phyloP scores from a whole-genome alignment of 352 stramenopile genomes.

The Globisporangium spiculum region DNA sequence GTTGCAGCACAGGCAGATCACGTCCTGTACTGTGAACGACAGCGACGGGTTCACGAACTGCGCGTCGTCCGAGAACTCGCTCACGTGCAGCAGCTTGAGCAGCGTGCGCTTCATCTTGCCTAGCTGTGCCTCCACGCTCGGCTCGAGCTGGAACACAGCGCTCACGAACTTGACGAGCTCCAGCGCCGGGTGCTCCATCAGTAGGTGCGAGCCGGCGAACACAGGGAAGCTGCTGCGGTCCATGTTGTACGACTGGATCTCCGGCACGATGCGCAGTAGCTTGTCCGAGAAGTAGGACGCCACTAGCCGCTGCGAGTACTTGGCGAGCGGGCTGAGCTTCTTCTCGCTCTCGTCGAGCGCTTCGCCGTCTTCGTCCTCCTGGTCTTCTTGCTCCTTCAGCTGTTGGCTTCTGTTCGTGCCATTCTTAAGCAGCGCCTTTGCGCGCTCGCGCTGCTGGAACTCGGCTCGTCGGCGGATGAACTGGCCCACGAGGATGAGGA shows the following conservation, averaged over 20 bases:
- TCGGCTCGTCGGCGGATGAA: conserved; percentile 81
- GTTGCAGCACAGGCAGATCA: conserved; percentile 97
- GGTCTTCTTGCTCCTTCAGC: conserved; percentile 8
- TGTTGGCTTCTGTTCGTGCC: conserved; percentile 5
- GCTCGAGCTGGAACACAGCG: conserved; percentile 92
- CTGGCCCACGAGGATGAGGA: conserved; percentile 85
- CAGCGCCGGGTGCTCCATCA: conserved; percentile 87
- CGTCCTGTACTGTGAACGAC: conserved; percentile 94
- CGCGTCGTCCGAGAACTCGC: conserved; percentile 76
- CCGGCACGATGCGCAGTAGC: conserved; percentile 67
- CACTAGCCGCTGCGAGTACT: conserved; percentile 73
- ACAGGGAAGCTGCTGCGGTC: conserved; percentile 71
- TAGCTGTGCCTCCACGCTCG: conserved; percentile 88
- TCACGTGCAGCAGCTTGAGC: conserved; percentile 77
- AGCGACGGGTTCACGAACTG: conserved; percentile 94
- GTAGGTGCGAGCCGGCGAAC: conserved; percentile 83
- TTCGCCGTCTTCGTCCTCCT: conserved; percentile 42
- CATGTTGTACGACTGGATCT: conserved; percentile 75
- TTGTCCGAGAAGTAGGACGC: conserved; percentile 78
- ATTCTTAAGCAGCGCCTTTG: conserved; percentile 11
- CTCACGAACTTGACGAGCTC: conserved; percentile 97
- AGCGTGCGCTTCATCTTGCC: conserved; percentile 90
- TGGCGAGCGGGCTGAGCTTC: conserved; percentile 49
- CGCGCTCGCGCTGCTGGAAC: conserved; percentile 37
- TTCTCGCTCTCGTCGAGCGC: conserved; percentile 30